A percentile compares a stretch with the other conserved stretches of the same genome.
Conservation (phyloP, 2,329 filamentous ascomycete genomes). For the Capronia epimyces region DNA sequence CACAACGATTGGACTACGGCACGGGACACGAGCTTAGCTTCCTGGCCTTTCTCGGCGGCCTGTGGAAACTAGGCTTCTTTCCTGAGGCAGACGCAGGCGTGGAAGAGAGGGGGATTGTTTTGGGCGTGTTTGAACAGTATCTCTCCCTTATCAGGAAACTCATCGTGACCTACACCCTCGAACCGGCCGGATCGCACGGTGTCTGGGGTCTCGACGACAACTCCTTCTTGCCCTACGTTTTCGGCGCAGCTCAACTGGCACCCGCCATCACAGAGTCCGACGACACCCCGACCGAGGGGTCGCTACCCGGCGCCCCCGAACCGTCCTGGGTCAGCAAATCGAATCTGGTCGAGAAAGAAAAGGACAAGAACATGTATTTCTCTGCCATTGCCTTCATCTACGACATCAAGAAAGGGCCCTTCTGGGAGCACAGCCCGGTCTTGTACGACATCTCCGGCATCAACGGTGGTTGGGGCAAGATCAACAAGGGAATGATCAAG, state of each 20-base stretch:
- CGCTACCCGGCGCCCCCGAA: constrained; percentile 63
- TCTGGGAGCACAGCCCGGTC: constrained; percentile 92
- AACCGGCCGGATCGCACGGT: constrained; percentile 91
- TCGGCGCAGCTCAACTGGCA: constrained; percentile 84
- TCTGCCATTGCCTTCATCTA: constrained; percentile 94
- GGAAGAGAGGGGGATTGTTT: constrained; percentile 71
- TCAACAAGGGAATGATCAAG: constrained; percentile 99
- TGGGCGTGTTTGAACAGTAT: constrained; percentile 80
- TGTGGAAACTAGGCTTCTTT: constrained; percentile 89
- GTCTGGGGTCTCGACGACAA: constrained; percentile 99
- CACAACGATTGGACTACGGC: constrained; percentile 87
- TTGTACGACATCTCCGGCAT: constrained; percentile 92
- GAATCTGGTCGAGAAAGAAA: constrained; percentile 59
- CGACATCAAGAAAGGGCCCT: constrained; percentile 91
- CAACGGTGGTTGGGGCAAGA: constrained; percentile 92
- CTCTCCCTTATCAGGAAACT: constrained; percentile 72
- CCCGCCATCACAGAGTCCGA: constrained; percentile 63
- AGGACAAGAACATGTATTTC: constrained; percentile 79
- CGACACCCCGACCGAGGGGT: constrained; percentile 71
- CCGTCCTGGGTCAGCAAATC: constrained; percentile 64
- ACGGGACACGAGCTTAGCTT: constrained; percentile 96
- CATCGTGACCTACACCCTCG: constrained; percentile 85
- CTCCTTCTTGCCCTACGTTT: constrained; percentile 87
- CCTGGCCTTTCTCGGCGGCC: constrained; percentile 76
- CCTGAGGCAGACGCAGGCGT: constrained; percentile 42